A percentile compares a stretch with the other conserved stretches of the same genome.
These are phyloP conservation scores for Tilletia indica DNA, from an alignment of 1,284 basidiomycete species.

Conservation along the genomic window DNA sequence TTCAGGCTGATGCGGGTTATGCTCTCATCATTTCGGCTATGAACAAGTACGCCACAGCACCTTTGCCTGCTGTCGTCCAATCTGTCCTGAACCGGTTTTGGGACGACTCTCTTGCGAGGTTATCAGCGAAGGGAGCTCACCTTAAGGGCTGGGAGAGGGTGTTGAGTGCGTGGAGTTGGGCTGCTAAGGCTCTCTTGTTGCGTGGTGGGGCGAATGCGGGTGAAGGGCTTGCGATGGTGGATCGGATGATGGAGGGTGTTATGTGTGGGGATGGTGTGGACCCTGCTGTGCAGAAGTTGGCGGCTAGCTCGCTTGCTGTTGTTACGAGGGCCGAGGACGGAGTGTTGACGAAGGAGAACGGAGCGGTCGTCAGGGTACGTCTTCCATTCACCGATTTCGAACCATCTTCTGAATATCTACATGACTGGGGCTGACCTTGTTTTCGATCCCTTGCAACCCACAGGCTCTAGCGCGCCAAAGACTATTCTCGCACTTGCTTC, in stretches of 20 bases:
- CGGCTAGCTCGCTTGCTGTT: constrained; percentile 25
- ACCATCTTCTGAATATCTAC: too few species aligned
- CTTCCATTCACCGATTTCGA: neutral
- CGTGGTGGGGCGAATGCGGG: constrained; percentile 27
- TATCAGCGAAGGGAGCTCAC: neutral
- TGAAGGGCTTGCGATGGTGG: constrained; percentile 34
- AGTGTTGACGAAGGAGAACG: constrained; percentile 20
- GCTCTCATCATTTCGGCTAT: constrained; percentile 24
- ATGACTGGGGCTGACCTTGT: too few species aligned
- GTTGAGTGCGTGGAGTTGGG: constrained; percentile 43
- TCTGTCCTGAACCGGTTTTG: constrained; percentile 36
- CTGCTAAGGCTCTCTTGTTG: constrained; percentile 39
- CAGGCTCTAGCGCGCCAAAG: constrained; percentile 69
- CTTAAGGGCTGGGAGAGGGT: neutral
- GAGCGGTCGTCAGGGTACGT: constrained; percentile 20
- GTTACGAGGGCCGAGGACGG: constrained; percentile 37
- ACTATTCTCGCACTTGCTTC: constrained; percentile 73
- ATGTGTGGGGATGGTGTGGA: constrained; percentile 27
- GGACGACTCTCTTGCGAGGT: constrained; percentile 12
- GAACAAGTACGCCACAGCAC: constrained; percentile 45
- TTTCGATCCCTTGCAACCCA: constrained; percentile 24
- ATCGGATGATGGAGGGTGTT: constrained; percentile 31
- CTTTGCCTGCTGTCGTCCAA: constrained; percentile 24
- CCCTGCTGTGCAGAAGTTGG: constrained; percentile 22
- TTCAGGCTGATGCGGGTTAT: constrained; percentile 24